These are phyloP conservation scores for Pyricularia grisea DNA, from an alignment of 2,329 filamentous ascomycete species.

Conservation along the genomic window DNA sequence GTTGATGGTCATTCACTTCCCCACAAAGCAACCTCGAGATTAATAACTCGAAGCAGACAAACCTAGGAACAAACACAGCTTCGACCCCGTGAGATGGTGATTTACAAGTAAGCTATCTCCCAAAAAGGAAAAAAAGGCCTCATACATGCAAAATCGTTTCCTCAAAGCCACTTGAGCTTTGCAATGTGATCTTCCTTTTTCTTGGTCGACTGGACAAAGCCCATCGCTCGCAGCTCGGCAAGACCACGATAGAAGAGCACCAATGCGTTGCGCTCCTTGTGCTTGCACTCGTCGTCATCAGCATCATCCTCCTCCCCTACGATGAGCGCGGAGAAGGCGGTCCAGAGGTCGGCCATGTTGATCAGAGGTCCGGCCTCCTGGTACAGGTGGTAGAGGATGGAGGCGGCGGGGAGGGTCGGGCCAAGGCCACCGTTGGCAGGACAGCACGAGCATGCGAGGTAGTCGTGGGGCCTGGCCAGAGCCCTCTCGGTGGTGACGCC, in stretches of 20 bases:
- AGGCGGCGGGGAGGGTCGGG: constrained; percentile 57
- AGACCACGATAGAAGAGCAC: constrained; percentile 77
- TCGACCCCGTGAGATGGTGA: neutral
- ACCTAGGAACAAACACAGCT: neutral
- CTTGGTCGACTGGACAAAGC: constrained; percentile 79
- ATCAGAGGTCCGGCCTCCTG: constrained; percentile 67
- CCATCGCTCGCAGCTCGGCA: constrained; percentile 76
- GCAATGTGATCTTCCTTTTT: constrained; percentile 90
- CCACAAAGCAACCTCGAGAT: neutral
- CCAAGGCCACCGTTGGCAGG: constrained; percentile 37
- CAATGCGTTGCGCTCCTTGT: constrained; percentile 42
- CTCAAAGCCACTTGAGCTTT: constrained; percentile 72
- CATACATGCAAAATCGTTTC: neutral
- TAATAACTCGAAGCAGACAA: neutral
- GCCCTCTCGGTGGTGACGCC: constrained; percentile 62
- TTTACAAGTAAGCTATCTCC: neutral
- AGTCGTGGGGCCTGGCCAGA: constrained; percentile 64
- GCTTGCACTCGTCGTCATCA: constrained; percentile 31
- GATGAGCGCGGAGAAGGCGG: constrained; percentile 60
- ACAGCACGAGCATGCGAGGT: constrained; percentile 66
- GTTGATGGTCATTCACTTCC: neutral
- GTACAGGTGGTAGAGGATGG: constrained; percentile 71
- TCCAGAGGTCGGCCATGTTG: constrained; percentile 73
- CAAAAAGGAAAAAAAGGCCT: neutral
- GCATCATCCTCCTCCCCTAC: constrained; percentile 29